Percentiles rank a stretch among this genome's conserved stretches.
phyloP scores from a whole-genome alignment of 73 alveolate genomes.

The Stentor coeruleus region DNA sequence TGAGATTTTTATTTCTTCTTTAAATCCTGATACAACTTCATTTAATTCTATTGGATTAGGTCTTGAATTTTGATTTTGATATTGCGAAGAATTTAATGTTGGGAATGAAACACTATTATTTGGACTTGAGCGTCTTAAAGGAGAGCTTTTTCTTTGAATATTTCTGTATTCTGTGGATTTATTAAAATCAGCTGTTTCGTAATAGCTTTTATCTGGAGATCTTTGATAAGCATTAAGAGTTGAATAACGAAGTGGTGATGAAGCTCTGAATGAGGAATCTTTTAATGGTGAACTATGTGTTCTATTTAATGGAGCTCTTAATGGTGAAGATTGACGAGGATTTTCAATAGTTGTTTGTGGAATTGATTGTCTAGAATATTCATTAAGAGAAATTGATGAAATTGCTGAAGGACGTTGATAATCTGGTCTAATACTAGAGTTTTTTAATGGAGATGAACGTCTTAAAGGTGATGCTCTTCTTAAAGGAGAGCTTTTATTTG shows the following conservation, averaged over 20 bases:
- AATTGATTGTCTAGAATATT: background rate
- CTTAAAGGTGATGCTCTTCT: background rate
- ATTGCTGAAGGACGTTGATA: too few relatives aligned
- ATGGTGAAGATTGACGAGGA: background rate
- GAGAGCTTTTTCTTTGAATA: background rate
- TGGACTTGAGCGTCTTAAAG: conserved; percentile 4
- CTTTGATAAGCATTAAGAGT: background rate
- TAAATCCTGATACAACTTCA: conserved; percentile 32
- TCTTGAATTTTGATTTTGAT: too few relatives aligned
- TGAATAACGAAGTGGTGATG: too few relatives aligned
- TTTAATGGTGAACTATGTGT: background rate
- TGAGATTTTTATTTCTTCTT: conserved; percentile 32
- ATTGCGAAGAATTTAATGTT: too few relatives aligned
- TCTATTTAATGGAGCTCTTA: background rate
- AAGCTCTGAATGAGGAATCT: too few relatives aligned
- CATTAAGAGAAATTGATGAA: background rate
- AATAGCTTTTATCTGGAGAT: conserved; percentile 25
- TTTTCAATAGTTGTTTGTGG: background rate
- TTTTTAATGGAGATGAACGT: background rate
- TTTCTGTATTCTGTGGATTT: too few relatives aligned
- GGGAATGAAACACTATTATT: too few relatives aligned
- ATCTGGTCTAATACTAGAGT: too few relatives aligned
- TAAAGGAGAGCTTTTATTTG: background rate
- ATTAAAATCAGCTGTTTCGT: too few relatives aligned
- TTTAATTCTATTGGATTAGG: conserved; percentile 24